Base-by-base conservation (phyloP, 768 basidiomycete species). In the Sarcodon aspratus region DNA sequence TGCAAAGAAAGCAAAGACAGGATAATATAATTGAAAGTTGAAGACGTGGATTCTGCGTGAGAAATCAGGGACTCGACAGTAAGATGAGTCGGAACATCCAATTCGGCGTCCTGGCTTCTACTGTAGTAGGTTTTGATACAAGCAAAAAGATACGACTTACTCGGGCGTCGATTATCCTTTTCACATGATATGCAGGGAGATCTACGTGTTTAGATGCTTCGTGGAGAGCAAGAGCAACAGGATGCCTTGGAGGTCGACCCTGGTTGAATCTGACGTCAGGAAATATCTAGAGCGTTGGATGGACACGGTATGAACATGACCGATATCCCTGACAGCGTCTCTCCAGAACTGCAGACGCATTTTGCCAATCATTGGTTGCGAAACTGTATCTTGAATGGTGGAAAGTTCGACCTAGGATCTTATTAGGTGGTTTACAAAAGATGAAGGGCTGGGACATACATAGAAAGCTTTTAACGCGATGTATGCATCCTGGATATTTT, bases 261-360 rank as follows among this genome's bases (percentile, higher is more conserved):
- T 90, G 67, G 51, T 49, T 52, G 51, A 47, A 45, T 53, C 61
- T 44, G 49, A 40, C 57, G 53, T 55, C 45, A 54, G 50, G 13
- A n/a, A 43, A 13, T 34, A 36, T 15, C 8, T 21, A 32, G 45
- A 35, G 45, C 33, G 36, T 43, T 11, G 13, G 12, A 33, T 9
- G 13, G 45, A 9, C 33, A 32, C 40, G 13, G 62, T 4, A 63
- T 73, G 61, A 57, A 85, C 89, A 59, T 82, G 74, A 57, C 68
- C 68, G 17, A 89, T 76, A 44, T 66, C 73, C 57, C 80, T 85
- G 27, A 91, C 58, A 10, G 85, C 80, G 59, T 93, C 87, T 56
- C 79, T 76, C 89, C 89, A 93, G 61, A 91, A 92, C 60, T 90
- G 82, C 69, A 89, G 76, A 54, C 86, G 74, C 74, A 90, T 86